Conservation (phyloP, 371 early-diverging fungal species). For the Mortierella sp. region DNA sequence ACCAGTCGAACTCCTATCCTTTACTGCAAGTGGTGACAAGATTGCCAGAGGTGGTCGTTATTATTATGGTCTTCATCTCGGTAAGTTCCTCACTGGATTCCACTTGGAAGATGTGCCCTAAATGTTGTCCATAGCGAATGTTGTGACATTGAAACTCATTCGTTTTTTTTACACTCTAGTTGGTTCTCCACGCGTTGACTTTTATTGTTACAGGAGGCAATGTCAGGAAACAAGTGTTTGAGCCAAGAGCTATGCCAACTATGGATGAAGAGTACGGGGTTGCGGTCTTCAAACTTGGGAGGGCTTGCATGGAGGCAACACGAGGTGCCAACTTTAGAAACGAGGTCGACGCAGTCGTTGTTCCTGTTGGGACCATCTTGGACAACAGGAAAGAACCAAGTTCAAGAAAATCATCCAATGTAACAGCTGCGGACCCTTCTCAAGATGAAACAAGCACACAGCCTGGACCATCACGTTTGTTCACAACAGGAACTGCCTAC, state of each 20-base stretch:
- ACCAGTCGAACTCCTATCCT: slow-evolving; percentile 42
- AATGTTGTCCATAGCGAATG: too few species aligned
- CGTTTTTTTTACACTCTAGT: slow-evolving; percentile 14
- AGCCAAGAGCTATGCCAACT: slow-evolving; percentile 41
- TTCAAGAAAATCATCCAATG: neutral
- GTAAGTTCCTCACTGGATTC: slow-evolving; percentile 11
- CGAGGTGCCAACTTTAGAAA: slow-evolving; percentile 49
- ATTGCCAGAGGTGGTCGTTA: slow-evolving; percentile 53
- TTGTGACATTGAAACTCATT: neutral
- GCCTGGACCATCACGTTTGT: neutral
- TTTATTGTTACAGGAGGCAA: slow-evolving; percentile 53
- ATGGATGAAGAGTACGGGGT: slow-evolving; percentile 48
- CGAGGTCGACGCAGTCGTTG: slow-evolving; percentile 47
- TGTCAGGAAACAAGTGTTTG: slow-evolving; percentile 54
- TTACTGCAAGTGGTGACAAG: slow-evolving; percentile 46
- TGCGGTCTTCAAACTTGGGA: slow-evolving; percentile 55
- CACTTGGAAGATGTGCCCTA: too few species aligned
- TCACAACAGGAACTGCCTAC: neutral
- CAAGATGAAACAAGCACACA: slow-evolving; percentile 7
- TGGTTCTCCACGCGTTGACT: slow-evolving; percentile 42
- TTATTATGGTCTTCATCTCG: slow-evolving; percentile 51
- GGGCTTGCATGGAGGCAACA: slow-evolving; percentile 56
- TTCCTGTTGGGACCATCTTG: slow-evolving; percentile 46
- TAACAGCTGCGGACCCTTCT: neutral
- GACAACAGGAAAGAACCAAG: slow-evolving; percentile 17